Conservation (phyloP, 2,329 filamentous ascomycete genomes). For the Alternaria angustiovoidea region DNA sequence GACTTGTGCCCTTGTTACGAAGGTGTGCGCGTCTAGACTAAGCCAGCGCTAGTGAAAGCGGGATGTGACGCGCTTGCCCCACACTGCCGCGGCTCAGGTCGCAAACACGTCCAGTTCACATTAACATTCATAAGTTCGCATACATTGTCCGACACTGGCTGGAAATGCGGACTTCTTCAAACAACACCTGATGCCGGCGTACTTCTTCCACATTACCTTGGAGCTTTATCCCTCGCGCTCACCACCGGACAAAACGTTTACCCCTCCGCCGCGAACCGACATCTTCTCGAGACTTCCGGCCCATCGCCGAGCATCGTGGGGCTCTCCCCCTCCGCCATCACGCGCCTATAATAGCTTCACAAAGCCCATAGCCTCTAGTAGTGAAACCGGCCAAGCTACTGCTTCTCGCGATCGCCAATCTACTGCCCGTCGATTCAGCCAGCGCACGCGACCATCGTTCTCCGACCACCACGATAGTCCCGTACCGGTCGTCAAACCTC, state of each 20-base stretch:
- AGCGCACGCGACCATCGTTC: slow-evolving; percentile 45
- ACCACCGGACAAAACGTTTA: slow-evolving; percentile 44
- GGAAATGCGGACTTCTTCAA: slow-evolving; percentile 23
- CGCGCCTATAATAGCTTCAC: slow-evolving; percentile 22
- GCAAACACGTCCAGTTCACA: slow-evolving; percentile 10
- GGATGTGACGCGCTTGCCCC: slow-evolving; percentile 18
- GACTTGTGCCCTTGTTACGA: neutral
- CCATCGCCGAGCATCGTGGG: slow-evolving; percentile 53
- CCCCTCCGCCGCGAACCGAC: slow-evolving; percentile 50
- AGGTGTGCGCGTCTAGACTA: neutral
- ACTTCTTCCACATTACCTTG: slow-evolving; percentile 70
- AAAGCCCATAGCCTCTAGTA: slow-evolving; percentile 37
- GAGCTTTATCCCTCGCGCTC: slow-evolving; percentile 62
- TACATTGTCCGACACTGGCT: neutral
- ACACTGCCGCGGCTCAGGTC: slow-evolving; percentile 4
- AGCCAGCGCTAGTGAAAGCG: neutral
- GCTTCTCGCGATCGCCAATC: slow-evolving; percentile 29
- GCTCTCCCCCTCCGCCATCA: slow-evolving; percentile 27
- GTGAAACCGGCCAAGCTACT: slow-evolving; percentile 27
- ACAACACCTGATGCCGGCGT: slow-evolving; percentile 62
- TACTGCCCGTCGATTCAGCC: slow-evolving; percentile 38
- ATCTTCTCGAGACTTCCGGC: slow-evolving; percentile 52
- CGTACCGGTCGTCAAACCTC: slow-evolving; percentile 47
- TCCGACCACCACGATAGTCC: slow-evolving; percentile 50
- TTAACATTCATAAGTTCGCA: neutral